phyloP scores from a whole-genome alignment of 1,284 basidiomycete genomes.

The Agaricales sp. region DNA sequence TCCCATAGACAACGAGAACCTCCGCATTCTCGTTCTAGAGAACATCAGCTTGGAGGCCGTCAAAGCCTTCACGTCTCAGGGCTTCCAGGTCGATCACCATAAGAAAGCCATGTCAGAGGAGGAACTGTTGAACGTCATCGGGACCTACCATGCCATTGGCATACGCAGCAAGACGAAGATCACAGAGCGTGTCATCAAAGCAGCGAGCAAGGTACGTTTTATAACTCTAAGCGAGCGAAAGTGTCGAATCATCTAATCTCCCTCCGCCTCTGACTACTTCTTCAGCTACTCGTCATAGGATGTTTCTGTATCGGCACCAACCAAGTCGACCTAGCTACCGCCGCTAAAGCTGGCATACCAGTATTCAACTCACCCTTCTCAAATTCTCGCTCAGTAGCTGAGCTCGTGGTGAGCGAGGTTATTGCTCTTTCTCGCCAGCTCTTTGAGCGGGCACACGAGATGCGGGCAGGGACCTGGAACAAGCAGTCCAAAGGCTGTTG shows the following conservation, averaged over 20 bases:
- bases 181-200: constrained; percentile 82
- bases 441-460: constrained; percentile 82
- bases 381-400: constrained; percentile 98
- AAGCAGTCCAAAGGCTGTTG: constrained; percentile 98
- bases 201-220: constrained; percentile 61
- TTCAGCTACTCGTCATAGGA: constrained; percentile 87
- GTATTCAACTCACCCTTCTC: constrained; percentile 99
- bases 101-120: constrained; percentile 85
- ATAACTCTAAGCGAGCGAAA: constrained; percentile 6
- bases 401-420: constrained; percentile 93
- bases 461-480: constrained; percentile 93
- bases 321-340: constrained; percentile 87
- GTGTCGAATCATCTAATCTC: no score
- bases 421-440: constrained; percentile 93
- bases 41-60: constrained; percentile 95
- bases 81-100: constrained; percentile 91
- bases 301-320: constrained; percentile 99
- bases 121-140: constrained; percentile 84
- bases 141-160: constrained; percentile 88
- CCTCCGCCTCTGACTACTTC: constrained; percentile 6
- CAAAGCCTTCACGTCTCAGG: constrained; percentile 69
- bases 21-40: constrained; percentile 81
- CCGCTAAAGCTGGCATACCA: constrained; percentile 85
- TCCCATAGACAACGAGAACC: constrained; percentile 66
- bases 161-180: constrained; percentile 98